Evolutionary conservation across 2,329 filamentous ascomycete species (phyloP), one percentile per base, ranked within the genome.

Genomic region (Phaeophleospora eucalypticola): DNA sequence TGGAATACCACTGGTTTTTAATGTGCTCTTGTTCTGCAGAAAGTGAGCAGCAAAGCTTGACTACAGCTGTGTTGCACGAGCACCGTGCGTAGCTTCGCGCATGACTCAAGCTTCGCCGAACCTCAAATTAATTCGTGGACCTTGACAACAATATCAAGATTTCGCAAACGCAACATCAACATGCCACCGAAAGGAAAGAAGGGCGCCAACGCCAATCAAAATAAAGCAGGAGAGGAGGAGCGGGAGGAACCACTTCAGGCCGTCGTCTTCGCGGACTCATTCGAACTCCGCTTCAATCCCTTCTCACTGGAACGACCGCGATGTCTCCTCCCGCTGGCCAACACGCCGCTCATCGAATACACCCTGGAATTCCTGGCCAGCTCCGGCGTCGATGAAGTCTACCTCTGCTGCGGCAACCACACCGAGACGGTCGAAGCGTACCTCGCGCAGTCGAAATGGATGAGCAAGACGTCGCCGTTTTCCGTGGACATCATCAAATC

Each of bases 311-410:
- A 95, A 66, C 86, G 81, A 58, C 93, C 93, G 64, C 81, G 93
- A 87, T 97, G 93, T 73, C 84, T 98, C 24, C 77, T 98, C 4
- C 89, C 91, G 9, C 78, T 98, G 50, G 93, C 89, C 50, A 97
- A 97, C 68, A 90, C 85, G 1, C 91, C 93, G 29, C 76, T 98
- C 53, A 95, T 98, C 71, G 93, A 98, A 69, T 97, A 98, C 68
- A 97, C 91, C 3, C 83, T 97, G 61, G 90, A 97, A 65, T 97
- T 95, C 62, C 82, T 98, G 1, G 89, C 89, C 55, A 91, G 91
- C 78, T 89, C 93, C 48, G 89, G 90, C 48, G 89, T 97, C n/a
- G 83, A 93, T 59, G 88, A 96, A 56, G 86, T 97, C 44, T 95
- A 87, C 66, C 80, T 98, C 48, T 97, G 96, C 72, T 91, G 86